These are phyloP conservation scores for Salix udensis DNA, from an alignment of 345 rosid genomes.

Conservation along the genomic window DNA sequence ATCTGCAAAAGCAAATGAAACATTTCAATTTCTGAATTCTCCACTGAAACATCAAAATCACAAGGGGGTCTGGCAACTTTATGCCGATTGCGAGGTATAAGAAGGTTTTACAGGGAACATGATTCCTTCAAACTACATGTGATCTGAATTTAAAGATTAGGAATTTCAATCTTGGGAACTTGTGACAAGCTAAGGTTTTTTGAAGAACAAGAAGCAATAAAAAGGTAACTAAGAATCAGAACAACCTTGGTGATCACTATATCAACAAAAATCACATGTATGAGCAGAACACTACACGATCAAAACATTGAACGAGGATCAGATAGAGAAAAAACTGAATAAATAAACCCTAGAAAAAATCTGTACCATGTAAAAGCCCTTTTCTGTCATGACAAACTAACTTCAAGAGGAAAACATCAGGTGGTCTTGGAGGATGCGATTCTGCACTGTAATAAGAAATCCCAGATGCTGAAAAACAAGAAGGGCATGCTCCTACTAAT, in stretches of 20 bases:
- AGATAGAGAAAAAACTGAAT: not conserved
- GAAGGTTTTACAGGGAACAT: not conserved
- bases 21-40: conserved; percentile 12
- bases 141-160: not conserved
- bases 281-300: not conserved
- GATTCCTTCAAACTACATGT: not conserved
- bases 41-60: not conserved
- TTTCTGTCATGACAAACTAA: conserved; percentile 67
- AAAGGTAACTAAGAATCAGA: not conserved
- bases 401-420: conserved; percentile 78
- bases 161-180: not conserved
- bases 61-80: not conserved
- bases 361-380: conserved; percentile 78
- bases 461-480: conserved; percentile 71
- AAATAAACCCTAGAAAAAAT: not conserved
- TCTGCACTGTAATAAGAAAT: conserved; percentile 57
- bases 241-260: not conserved
- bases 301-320: not conserved
- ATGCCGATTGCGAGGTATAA: not conserved
- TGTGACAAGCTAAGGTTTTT: not conserved
- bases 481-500: conserved; percentile 68
- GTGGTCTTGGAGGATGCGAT: conserved; percentile 49
- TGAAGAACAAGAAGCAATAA: not conserved
- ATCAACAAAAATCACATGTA: not conserved
- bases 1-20: conserved; percentile 44